Conservation (phyloP, 2,329 filamentous ascomycete species). For the Cytospora mali region DNA sequence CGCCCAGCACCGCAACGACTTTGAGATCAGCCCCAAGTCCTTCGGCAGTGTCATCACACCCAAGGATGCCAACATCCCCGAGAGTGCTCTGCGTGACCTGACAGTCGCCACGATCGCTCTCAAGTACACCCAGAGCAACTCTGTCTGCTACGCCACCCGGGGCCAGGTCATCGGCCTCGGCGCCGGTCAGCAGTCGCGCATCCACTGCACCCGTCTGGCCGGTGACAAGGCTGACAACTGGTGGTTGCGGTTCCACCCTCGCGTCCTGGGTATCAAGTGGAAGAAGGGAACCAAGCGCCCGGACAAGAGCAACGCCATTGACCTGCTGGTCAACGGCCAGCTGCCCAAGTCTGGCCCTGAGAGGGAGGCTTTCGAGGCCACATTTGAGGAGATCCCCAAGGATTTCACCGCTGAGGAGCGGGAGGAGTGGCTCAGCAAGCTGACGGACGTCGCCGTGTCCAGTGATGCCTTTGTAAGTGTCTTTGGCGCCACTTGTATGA, state of each 20-base stretch:
- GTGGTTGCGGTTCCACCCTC: constrained; percentile 98
- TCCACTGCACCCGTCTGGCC: constrained; percentile 96
- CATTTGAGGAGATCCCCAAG: constrained; percentile 86
- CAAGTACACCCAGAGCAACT: constrained; percentile 99
- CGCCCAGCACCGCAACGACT: constrained; percentile 90
- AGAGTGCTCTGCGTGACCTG: constrained; percentile 82
- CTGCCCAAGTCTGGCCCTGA: constrained; percentile 83
- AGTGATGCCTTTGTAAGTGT: constrained; percentile 88
- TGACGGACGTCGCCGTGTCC: constrained; percentile 81
- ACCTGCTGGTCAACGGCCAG: constrained; percentile 88
- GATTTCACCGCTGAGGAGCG: constrained; percentile 85
- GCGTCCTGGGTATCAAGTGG: constrained; percentile 87
- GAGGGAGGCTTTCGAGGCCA: constrained; percentile 80
- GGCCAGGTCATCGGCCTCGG: constrained; percentile 94
- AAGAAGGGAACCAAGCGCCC: constrained; percentile 96
- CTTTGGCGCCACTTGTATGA: constrained; percentile 8
- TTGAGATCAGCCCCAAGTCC: constrained; percentile 79
- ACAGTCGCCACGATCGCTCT: constrained; percentile 95
- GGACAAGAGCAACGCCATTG: constrained; percentile 98
- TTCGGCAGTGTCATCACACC: constrained; percentile 87
- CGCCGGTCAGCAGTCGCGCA: constrained; percentile 94
- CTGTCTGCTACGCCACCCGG: constrained; percentile 93
- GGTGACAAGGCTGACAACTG: constrained; percentile 99
- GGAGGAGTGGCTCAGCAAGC: constrained; percentile 80
- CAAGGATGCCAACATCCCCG: constrained; percentile 75